Percentiles rank a stretch among this genome's conserved stretches.
Evolutionary conservation across 805 yeast genomes (phyloP).

Genomic region (Candida gorgasii): DNA sequence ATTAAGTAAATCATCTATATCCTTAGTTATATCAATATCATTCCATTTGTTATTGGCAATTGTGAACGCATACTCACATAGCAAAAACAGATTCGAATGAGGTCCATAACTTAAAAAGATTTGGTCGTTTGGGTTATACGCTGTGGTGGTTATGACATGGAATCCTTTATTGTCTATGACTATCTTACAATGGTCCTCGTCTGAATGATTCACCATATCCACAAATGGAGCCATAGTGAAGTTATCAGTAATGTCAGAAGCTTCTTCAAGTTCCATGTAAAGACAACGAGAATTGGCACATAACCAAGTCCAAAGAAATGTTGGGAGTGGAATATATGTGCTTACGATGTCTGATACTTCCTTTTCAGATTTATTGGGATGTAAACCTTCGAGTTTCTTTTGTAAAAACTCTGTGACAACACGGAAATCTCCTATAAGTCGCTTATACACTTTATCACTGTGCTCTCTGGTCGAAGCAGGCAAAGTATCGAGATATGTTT

Average conservation of each 20-base stretch:
- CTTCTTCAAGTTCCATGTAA: conserved; percentile 66
- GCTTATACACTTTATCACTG: conserved; percentile 38
- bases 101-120: conserved; percentile 81
- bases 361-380: not conserved
- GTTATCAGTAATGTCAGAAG: conserved; percentile 55
- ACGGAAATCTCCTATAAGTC: conserved; percentile 49
- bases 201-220: conserved; percentile 80
- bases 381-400: conserved; percentile 1
- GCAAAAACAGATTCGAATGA: conserved; percentile 77
- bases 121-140: conserved; percentile 49
- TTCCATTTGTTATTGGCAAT: conserved; percentile 64
- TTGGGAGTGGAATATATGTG: conserved; percentile 8
- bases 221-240: conserved; percentile 91
- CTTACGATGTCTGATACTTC: not conserved
- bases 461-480: conserved; percentile 47
- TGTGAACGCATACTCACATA: conserved; percentile 86
- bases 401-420: conserved; percentile 21
- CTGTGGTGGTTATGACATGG: conserved; percentile 41
- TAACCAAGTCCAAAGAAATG: conserved; percentile 73
- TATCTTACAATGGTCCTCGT: conserved; percentile 54
- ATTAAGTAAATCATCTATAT: conserved; percentile 37
- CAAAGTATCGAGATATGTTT: conserved; percentile 35
- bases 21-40: conserved; percentile 59
- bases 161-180: conserved; percentile 51
- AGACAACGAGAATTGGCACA: conserved; percentile 91